phyloP scores from a whole-genome alignment of 1,284 basidiomycete species.

The Boletellus deceptivus region DNA sequence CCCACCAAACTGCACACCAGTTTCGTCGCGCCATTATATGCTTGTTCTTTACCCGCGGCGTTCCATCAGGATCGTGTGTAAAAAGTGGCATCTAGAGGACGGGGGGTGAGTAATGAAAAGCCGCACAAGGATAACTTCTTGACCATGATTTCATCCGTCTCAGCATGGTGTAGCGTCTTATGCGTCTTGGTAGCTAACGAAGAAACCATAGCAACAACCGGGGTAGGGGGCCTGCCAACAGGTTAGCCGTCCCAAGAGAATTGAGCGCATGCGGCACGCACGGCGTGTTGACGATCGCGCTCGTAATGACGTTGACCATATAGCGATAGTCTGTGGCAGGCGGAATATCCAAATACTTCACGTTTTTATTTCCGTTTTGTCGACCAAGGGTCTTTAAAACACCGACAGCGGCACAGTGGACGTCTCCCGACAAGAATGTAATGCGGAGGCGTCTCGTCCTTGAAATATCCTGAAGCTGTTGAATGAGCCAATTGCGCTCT shows the following conservation, averaged over 20 bases:
- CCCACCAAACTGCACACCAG: constrained; percentile 79
- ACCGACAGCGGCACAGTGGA: constrained; percentile 86
- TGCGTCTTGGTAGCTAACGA: constrained; percentile 82
- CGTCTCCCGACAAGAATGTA: constrained; percentile 87
- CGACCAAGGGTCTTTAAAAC: constrained; percentile 63
- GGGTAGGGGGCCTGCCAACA: constrained; percentile 61
- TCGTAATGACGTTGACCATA: constrained; percentile 83
- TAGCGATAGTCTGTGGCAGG: constrained; percentile 73
- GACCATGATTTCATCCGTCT: constrained; percentile 87
- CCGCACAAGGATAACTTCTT: constrained; percentile 6
- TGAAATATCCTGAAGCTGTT: constrained; percentile 74
- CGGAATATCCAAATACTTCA: constrained; percentile 44
- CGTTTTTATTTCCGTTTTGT: constrained; percentile 36
- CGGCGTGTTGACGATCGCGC: constrained; percentile 83
- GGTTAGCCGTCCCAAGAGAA: not conserved
- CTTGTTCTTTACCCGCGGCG: constrained; percentile 59
- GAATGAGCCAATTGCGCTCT: constrained; percentile 90
- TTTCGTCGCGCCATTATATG: constrained; percentile 87
- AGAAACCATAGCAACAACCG: constrained; percentile 80
- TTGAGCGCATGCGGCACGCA: constrained; percentile 38
- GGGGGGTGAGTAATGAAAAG: not conserved
- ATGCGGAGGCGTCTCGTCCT: constrained; percentile 62
- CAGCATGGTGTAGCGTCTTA: constrained; percentile 69
- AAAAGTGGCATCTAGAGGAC: constrained; percentile 74
- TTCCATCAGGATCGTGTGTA: constrained; percentile 73